phyloP scores from a whole-genome alignment of 768 basidiomycete genomes.

The Favolaschia claudopus region DNA sequence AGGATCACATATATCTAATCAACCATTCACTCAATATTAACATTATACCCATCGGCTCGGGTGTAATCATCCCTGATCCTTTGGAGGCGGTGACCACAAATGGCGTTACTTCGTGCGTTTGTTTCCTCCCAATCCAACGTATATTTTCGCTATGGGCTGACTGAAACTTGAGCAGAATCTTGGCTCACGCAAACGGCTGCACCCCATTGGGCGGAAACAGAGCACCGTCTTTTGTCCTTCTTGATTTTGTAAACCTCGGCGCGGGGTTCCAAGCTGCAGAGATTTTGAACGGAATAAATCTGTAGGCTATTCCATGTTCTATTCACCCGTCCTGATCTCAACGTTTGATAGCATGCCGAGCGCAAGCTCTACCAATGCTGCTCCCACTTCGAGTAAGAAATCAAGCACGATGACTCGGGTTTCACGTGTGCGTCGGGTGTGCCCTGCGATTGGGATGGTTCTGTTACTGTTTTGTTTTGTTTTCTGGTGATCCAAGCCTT shows the following conservation, averaged over 20 bases:
- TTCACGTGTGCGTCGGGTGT: no score
- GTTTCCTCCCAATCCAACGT: no score
- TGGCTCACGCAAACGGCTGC: slow-evolving; percentile 52
- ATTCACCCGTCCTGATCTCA: no score
- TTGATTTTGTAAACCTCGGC: slow-evolving; percentile 61
- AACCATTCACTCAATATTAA: slow-evolving; percentile 65
- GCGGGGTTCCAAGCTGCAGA: slow-evolving; percentile 51
- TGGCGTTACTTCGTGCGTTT: slow-evolving; percentile 45
- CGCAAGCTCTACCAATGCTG: no score
- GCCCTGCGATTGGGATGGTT: no score
- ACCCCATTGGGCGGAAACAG: slow-evolving; percentile 50
- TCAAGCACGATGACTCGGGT: no score
- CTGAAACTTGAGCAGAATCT: slow-evolving; percentile 45
- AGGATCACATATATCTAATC: slow-evolving; percentile 65
- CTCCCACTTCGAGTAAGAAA: not conserved
- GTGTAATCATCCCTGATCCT: slow-evolving; percentile 49
- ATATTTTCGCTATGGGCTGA: no score
- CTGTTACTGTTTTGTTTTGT: no score
- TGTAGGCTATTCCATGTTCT: no score
- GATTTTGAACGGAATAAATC: slow-evolving; percentile 46
- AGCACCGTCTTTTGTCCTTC: slow-evolving; percentile 59
- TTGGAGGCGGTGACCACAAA: slow-evolving; percentile 47
- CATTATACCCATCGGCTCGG: slow-evolving; percentile 43
- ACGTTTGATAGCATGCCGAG: no score
- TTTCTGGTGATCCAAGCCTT: no score